Base-by-base conservation (phyloP, 2,329 filamentous ascomycete genomes). In the Clonostachys solani region DNA sequence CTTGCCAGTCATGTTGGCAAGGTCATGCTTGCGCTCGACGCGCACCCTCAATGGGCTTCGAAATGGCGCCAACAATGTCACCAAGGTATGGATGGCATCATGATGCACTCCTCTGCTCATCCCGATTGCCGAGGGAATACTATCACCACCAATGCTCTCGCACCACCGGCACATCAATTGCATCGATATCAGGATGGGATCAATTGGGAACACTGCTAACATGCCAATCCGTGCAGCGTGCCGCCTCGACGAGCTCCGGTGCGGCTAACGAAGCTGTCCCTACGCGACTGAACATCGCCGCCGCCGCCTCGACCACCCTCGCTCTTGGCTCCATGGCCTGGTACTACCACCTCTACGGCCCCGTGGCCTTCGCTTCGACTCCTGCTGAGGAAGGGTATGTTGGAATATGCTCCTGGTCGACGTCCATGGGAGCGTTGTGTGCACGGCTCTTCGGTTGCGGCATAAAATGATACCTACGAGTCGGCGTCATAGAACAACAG, bases 381-480 rank as follows among this genome's bases (percentile, higher is more conserved):
- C 91, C 90, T 55, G 87, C 87, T 64, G 94, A 99, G 79, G 94
- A 99, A 84, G 94, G 94, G 94, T 99, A 80, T 86, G 92, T 87
- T 45, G 43, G 23, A 38, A 17, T 10, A 5, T 44, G 33, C 44
- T 43, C 43, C 37, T 44, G 44, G 12, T 40, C 40, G 46, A 16
- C 42, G 8, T 34, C 33, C 29, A 23, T 15, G 5, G 12, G 16
- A 29, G 35, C 35, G 17, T 15, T 45, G 16, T 18, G 34, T 16
- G 15, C 8, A 23, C 29, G 15, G n/a, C 7, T 42, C 18, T 34
- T 13, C 36, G 15, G 49, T 56, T 66, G 63, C 62, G 63, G 64
- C 63, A 66, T 65, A 63, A 64, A 62, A 48, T 50, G 50, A 54
- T 54, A 41, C 9, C 23, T 29, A 29, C 23, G 23, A 29, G 23